Conservation (phyloP, 2,329 filamentous ascomycete species). For the Fusarium foetens region DNA sequence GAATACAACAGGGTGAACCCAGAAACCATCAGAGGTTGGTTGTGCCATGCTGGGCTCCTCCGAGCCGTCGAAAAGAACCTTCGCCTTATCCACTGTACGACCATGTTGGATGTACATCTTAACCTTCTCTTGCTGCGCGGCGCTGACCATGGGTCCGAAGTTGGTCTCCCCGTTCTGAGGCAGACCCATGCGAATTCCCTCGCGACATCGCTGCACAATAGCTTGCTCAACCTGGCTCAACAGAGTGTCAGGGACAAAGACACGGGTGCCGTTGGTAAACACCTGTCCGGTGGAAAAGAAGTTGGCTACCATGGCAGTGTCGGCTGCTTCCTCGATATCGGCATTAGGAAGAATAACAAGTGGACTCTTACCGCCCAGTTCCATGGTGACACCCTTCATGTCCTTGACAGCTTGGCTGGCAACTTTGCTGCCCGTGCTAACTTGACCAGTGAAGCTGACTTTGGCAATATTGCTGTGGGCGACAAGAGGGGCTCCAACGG, state of each 20-base stretch:
- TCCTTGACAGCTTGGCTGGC: constrained; percentile 77
- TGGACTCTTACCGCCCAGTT: constrained; percentile 88
- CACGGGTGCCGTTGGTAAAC: constrained; percentile 90
- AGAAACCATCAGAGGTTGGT: constrained; percentile 73
- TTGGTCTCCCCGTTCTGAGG: constrained; percentile 79
- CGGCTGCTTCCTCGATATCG: constrained; percentile 80
- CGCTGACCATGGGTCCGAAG: constrained; percentile 84
- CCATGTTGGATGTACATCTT: constrained; percentile 80
- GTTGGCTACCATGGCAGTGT: constrained; percentile 93
- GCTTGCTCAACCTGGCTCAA: constrained; percentile 74
- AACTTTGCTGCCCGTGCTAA: constrained; percentile 84
- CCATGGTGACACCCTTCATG: constrained; percentile 94
- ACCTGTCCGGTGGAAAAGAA: constrained; percentile 93
- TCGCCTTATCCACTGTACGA: constrained; percentile 77
- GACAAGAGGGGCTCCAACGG: constrained; percentile 78
- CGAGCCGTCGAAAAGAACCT: constrained; percentile 76
- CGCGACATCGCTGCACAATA: constrained; percentile 61
- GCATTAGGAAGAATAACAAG: constrained; percentile 83
- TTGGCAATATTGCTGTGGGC: constrained; percentile 79
- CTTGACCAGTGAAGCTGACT: constrained; percentile 90
- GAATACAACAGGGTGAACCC: constrained; percentile 86
- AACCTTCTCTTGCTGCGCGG: constrained; percentile 80
- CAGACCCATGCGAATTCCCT: constrained; percentile 81
- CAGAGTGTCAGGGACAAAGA: constrained; percentile 78
- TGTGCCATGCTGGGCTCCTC: constrained; percentile 63